Conservation (phyloP, 2,329 filamentous ascomycete species). For the Microsporum audouinii region DNA sequence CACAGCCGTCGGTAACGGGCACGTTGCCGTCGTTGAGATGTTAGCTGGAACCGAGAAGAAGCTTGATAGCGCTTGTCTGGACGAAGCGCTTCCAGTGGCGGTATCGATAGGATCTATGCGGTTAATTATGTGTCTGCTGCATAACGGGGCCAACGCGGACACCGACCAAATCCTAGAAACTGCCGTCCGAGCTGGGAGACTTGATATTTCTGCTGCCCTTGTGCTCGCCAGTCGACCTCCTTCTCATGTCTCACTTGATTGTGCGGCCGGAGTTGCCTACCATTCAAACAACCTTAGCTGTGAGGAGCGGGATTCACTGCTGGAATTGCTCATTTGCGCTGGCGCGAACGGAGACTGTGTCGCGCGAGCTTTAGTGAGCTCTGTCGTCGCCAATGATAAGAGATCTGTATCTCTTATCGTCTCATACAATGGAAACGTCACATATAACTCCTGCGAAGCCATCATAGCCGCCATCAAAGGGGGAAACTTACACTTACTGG, state of each 20-base stretch:
- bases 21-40: slow-evolving; percentile 10
- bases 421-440: slow-evolving; percentile 44
- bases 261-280: slow-evolving; percentile 42
- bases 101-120: slow-evolving; percentile 10
- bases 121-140: slow-evolving; percentile 10
- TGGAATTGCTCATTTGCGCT: slow-evolving; percentile 48
- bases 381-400: slow-evolving; percentile 41
- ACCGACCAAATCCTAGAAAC: slow-evolving; percentile 8
- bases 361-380: slow-evolving; percentile 39
- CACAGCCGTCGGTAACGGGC: slow-evolving; percentile 8
- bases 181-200: slow-evolving; percentile 27
- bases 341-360: slow-evolving; percentile 45
- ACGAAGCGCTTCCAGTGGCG: slow-evolving; percentile 10
- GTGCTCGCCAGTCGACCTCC: slow-evolving; percentile 45
- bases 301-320: slow-evolving; percentile 41
- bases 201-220: slow-evolving; percentile 46
- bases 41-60: slow-evolving; percentile 11
- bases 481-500: slow-evolving; percentile 39
- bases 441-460: slow-evolving; percentile 42
- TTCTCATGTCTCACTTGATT: slow-evolving; percentile 37
- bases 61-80: slow-evolving; percentile 10
- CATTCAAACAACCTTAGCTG: slow-evolving; percentile 38
- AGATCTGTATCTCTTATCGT: slow-evolving; percentile 47
- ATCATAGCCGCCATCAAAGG: slow-evolving; percentile 41
- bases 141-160: slow-evolving; percentile 15